Base-by-base conservation (phyloP, 2,329 filamentous ascomycete genomes). In the Atkinsonella hypoxylon region DNA sequence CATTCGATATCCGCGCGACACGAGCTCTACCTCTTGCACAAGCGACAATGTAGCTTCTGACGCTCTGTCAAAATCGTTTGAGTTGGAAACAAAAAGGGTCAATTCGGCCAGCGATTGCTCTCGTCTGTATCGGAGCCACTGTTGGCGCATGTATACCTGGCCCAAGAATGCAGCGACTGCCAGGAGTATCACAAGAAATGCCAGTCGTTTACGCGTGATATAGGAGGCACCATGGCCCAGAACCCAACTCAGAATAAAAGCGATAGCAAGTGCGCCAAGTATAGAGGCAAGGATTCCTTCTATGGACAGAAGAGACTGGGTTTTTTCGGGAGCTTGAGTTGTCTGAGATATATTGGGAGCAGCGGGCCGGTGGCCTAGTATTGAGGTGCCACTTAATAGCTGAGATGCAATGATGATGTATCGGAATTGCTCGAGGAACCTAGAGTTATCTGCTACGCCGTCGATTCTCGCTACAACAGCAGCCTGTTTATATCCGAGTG, bases 341-440 rank as follows among this genome's bases (percentile, higher is more conserved):
- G 18, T 49, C 26, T 57, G 51, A 3, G 57, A 55, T 10, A 53
- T 51, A 18, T 52, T 57, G 6, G 55, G 51, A 32, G 55, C 56
- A 4, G 60, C 53, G 13, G 59, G 61, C 15, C 61, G 61, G 52
- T 67, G 62, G 46, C 67, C 61, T 15, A 65, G 51, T 40, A 78
- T 79, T 4, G 79, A 76, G 57, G 85, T 78, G 40, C 85, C 85
- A 60, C 81, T 89, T 40, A 96, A 74, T 13, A 96, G 77, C 64
- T 95, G 89, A 20, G 90, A 96, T 47, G 89, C 89, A 61, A 96
- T 86, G 56, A 96, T 87, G 20, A 87, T 85, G 68, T 96, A 96
- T 56, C 90, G 86, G 62, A 96, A 96, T 62, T 89, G 86, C 67
- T 96, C 90, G 53, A 95, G 76, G 61, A 96, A 95, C 57, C 83